A percentile compares a stretch with the other conserved stretches of the same genome.
phyloP scores from a whole-genome alignment of 1,284 basidiomycete species.

The Rhodotorula glutinis region DNA sequence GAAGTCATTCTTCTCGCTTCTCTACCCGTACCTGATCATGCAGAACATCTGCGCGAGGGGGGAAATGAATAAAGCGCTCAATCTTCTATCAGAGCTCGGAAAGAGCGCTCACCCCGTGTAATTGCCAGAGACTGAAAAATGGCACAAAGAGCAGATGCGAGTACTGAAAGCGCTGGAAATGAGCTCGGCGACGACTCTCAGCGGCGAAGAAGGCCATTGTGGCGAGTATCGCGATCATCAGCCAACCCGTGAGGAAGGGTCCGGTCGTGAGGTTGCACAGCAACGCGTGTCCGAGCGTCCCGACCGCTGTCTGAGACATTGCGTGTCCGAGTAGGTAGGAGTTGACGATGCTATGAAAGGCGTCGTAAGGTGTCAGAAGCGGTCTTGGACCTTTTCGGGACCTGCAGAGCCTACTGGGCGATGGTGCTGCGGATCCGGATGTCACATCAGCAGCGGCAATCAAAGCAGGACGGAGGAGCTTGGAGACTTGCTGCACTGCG shows the following conservation, averaged over 20 bases:
- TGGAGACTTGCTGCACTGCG: slow-evolving; percentile 61
- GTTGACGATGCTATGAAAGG: slow-evolving; percentile 18
- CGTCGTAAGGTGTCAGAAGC: neutral
- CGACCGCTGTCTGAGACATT: slow-evolving; percentile 54
- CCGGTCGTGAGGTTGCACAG: slow-evolving; percentile 74
- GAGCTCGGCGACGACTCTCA: slow-evolving; percentile 67
- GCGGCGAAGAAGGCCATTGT: slow-evolving; percentile 77
- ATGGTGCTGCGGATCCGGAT: slow-evolving; percentile 18
- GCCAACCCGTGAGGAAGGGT: slow-evolving; percentile 87
- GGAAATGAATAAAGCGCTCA: neutral
- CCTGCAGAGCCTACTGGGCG: slow-evolving; percentile 7
- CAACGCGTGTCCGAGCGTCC: slow-evolving; percentile 62
- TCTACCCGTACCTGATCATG: slow-evolving; percentile 23
- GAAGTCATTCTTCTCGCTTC: neutral
- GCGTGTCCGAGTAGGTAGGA: slow-evolving; percentile 12
- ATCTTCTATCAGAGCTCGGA: too few relatives aligned
- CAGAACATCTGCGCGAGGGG: slow-evolving; percentile 36
- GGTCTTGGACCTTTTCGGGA: too few relatives aligned
- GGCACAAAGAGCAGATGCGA: slow-evolving; percentile 64
- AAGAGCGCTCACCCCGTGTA: slow-evolving; percentile 67
- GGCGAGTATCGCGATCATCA: slow-evolving; percentile 69
- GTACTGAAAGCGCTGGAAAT: slow-evolving; percentile 71
- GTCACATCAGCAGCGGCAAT: slow-evolving; percentile 35
- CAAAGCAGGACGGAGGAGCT: too few relatives aligned
- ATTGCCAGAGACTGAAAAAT: slow-evolving; percentile 86